Evolutionary conservation across 805 yeast species (phyloP), one percentile per base, ranked within the genome.

Genomic region (Blastobotrys attinorum): DNA sequence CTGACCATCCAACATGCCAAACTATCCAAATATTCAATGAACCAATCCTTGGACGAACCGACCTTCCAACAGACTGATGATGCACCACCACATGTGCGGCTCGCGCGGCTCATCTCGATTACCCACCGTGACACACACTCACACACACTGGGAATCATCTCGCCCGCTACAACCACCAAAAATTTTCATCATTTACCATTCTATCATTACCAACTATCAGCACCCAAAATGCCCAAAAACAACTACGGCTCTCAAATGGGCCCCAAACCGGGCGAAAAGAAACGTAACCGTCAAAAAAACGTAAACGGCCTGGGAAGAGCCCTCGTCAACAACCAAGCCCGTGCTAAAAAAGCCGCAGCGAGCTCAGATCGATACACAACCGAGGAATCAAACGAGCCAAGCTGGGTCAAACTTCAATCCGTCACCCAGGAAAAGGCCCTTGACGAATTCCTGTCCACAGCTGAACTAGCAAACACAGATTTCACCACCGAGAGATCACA

Each of bases 391-490:
- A 36, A 13, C n/a, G 94, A 86, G 59, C 94, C 87, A 11, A 75
- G 73, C 49, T 87, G 96, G 94, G 94, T 85, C 41, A 86, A 88
- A 51, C 67, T 92, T 58, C 77, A 92, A 60, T 88, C 97, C 2
- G 94, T 92, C 13, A 92, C 97, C 0, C 97, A 92, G 57, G 97
- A 92, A 62, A 77, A 83, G 53, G 82, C 97, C 1, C 66, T 92
- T 45, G 97, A 92, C 65, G 99, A 92, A 65, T 89, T 92, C 63
- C 74, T 92, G 57, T 83, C 81, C 58, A 90, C 97, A 5, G 99
- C 98, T 1, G 95, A 87, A 62, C 74, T 92, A 46, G 96, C 97
- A 2, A 96, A 88, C 59, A 88, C 90, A 17, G 97, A 92, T 66
- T 92, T 92, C 66, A 80, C 96, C 6, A 96, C 97, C 2, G 97